Evolutionary conservation across 257 asterid species (phyloP).

Genomic region (Asclepias syriaca): DNA sequence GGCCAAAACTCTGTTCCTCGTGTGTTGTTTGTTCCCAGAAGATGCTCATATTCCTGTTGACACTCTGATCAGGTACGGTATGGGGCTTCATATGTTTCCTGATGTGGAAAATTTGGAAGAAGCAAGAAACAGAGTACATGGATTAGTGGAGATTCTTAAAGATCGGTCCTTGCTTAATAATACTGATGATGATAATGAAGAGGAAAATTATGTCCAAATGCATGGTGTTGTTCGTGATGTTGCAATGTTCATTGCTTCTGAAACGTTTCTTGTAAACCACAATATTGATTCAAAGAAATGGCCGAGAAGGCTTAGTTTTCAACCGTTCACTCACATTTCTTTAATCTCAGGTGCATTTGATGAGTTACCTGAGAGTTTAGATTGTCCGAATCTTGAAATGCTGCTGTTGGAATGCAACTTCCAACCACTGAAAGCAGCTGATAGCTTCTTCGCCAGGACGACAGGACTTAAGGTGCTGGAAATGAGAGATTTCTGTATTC

Average conservation of each 20-base stretch:
- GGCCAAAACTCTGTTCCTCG: slow-evolving; percentile 18
- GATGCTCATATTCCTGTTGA: slow-evolving; percentile 16
- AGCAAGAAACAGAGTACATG: slow-evolving; percentile 17
- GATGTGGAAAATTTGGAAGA: slow-evolving; percentile 4
- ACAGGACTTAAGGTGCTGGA: slow-evolving; percentile 16
- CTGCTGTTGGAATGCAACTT: slow-evolving; percentile 11
- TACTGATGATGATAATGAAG: not conserved
- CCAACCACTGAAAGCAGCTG: not conserved
- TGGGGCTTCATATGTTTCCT: slow-evolving; percentile 17
- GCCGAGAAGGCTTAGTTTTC: not conserved
- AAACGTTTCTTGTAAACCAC: slow-evolving; percentile 1
- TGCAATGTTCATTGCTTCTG: slow-evolving; percentile 15
- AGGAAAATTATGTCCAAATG: slow-evolving; percentile 1
- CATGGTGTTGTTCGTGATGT: slow-evolving; percentile 18
- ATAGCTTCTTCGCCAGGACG: not conserved
- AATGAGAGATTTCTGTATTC: not conserved
- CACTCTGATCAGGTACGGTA: slow-evolving; percentile 18
- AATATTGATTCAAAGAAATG: not conserved
- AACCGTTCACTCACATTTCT: slow-evolving; percentile 13
- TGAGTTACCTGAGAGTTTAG: not conserved
- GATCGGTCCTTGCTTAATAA: not conserved
- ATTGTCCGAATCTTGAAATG: slow-evolving; percentile 12
- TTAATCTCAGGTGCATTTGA: not conserved
- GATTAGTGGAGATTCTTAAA: slow-evolving; percentile 1
- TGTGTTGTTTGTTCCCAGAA: slow-evolving; percentile 25